Evolutionary conservation across 2,329 filamentous ascomycete species (phyloP), one percentile per base, ranked within the genome.

Genomic region (Aspergillus luchuensis): DNA sequence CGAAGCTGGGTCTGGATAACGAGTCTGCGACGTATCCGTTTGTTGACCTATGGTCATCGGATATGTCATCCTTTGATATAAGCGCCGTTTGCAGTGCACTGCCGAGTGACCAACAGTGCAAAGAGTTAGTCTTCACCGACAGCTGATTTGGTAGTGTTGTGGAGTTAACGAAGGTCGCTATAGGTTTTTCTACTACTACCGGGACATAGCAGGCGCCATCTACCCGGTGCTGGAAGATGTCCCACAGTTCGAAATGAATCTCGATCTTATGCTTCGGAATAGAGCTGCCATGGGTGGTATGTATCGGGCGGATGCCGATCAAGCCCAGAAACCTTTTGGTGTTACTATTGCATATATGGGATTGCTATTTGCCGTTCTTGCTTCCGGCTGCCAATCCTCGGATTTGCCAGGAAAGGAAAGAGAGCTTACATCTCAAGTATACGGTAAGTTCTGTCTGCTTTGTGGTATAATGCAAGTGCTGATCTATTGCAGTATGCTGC

Each of bases 1-100:
- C 86, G 0, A 84, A 88, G 57, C 80, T 88, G 59, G 86, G 86
- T 2, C 77, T 88, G 36, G 86, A 88, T 68, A 88, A 88, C 65
- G 85, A 88, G 67, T 85, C 82, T 39, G 85, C 85, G 4, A 88
- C 85, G 8, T 88, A 88, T 68, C 86, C 86, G 6, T 88, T 88
- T 66, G 84, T 88, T 28, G 86, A 88, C 67, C 74, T 88, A 2
- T 88, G 85, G 85, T 86, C 86, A 5, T 84, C 84, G 2, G 84
- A 87, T 59, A 85, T 83, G 53, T 85, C 84, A 1, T 78, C 84
- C 5, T 80, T 83, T 62, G 82, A 86, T 67, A 80, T 86, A 5
- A 82, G 79, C 59, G 84, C 86, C 56, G 79, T 88, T 2, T 84
- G 84, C 38, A 85, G 83, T 65, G 84, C 84, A 1, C 74, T 88